Conservation (phyloP, 1,139 yeast species). For the Pneumocystis oryctolagi region DNA sequence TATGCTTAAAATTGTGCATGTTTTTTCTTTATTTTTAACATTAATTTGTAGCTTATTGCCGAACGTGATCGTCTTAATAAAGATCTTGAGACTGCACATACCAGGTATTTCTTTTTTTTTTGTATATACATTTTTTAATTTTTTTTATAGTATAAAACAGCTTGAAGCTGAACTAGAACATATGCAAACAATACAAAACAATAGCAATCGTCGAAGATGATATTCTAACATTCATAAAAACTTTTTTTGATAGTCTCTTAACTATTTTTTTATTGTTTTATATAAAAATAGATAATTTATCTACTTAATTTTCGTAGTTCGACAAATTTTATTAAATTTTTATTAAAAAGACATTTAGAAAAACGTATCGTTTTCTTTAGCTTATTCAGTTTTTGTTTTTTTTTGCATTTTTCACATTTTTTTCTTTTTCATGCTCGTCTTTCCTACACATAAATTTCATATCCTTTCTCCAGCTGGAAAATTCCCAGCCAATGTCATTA, state of each 20-base stretch:
- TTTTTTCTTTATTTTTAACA: conserved; percentile 26
- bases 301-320: too few species aligned
- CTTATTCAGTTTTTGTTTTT: not conserved
- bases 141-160: conserved; percentile 1
- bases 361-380: not conserved
- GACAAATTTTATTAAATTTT: not conserved
- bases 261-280: not conserved
- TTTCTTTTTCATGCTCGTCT: not conserved
- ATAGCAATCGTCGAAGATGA: not conserved
- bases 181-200: not conserved
- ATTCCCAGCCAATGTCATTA: conserved; percentile 16
- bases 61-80: conserved; percentile 88
- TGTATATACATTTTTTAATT: not conserved
- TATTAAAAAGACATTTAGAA: not conserved
- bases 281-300: too few species aligned
- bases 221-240: too few species aligned
- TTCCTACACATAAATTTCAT: not conserved
- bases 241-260: too few species aligned
- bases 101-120: conserved; percentile 13
- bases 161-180: conserved; percentile 3
- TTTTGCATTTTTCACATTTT: not conserved
- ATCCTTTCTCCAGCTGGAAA: not conserved
- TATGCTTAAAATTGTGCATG: not conserved
- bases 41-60: conserved; percentile 92
- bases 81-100: conserved; percentile 80